Conservation (phyloP, 2,329 filamentous ascomycete genomes). For the Purpureocillium takamizusanense region DNA sequence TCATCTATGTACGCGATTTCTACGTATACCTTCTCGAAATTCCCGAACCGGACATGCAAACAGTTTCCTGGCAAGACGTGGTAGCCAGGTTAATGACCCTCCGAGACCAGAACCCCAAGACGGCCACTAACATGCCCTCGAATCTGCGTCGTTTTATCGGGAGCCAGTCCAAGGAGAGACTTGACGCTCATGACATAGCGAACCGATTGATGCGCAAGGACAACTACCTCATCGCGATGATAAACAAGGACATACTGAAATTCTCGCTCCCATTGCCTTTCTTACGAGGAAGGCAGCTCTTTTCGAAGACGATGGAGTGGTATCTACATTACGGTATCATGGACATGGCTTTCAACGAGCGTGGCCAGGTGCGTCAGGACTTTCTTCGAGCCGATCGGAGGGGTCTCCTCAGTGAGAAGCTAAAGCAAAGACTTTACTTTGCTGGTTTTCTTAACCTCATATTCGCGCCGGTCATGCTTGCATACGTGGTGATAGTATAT, state of each 20-base stretch:
- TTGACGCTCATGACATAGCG: slow-evolving; percentile 95
- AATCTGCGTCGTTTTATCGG: slow-evolving; percentile 53
- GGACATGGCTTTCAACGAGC: slow-evolving; percentile 87
- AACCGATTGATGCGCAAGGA: slow-evolving; percentile 94
- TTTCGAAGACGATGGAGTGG: slow-evolving; percentile 87
- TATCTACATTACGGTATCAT: slow-evolving; percentile 83
- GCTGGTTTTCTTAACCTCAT: slow-evolving; percentile 80
- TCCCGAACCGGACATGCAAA: slow-evolving; percentile 78
- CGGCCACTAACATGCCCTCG: slow-evolving; percentile 47
- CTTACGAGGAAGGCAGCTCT: slow-evolving; percentile 66
- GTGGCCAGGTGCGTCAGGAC: slow-evolving; percentile 76
- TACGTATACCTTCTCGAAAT: slow-evolving; percentile 77
- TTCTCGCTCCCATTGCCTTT: slow-evolving; percentile 81
- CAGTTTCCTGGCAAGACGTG: slow-evolving; percentile 87
- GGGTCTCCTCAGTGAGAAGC: slow-evolving; percentile 64
- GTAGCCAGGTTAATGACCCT: slow-evolving; percentile 78
- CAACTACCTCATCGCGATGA: slow-evolving; percentile 92
- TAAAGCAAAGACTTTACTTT: slow-evolving; percentile 71
- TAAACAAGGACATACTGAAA: slow-evolving; percentile 94
- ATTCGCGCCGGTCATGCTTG: slow-evolving; percentile 77
- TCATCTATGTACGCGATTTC: slow-evolving; percentile 76
- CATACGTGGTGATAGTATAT: slow-evolving; percentile 79
- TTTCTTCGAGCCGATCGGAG: slow-evolving; percentile 81
- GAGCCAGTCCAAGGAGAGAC: slow-evolving; percentile 82
- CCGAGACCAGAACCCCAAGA: slow-evolving; percentile 79